A percentile compares a stretch with the other conserved stretches of the same genome.
Conservation (phyloP, 345 rosid genomes). For the Acer campestre region DNA sequence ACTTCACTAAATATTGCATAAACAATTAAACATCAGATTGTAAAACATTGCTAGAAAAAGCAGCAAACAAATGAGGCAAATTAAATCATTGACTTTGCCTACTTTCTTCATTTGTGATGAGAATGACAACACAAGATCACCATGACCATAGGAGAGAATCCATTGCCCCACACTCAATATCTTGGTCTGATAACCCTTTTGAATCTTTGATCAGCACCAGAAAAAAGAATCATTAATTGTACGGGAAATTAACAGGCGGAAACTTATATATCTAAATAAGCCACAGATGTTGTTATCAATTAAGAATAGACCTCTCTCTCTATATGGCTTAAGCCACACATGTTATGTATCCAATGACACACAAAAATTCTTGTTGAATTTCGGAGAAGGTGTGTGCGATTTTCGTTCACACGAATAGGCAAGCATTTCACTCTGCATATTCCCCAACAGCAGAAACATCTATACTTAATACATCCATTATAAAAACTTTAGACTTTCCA, state of each 20-base stretch:
- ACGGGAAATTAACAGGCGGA: background rate
- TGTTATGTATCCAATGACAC: conserved; percentile 7
- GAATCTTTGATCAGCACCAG: conserved; percentile 15
- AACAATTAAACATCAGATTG: too few relatives aligned
- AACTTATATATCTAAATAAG: background rate
- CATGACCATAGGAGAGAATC: conserved; percentile 24
- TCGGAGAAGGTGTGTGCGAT: background rate
- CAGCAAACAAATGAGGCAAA: background rate
- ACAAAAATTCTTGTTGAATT: conserved; percentile 1
- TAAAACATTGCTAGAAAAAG: too few relatives aligned
- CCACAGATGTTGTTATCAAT: conserved; percentile 41
- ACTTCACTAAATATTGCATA: too few relatives aligned
- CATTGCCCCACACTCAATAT: conserved; percentile 26
- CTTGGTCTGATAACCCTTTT: conserved; percentile 22
- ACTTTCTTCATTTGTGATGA: conserved; percentile 19
- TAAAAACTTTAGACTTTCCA: background rate
- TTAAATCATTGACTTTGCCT: conserved; percentile 11
- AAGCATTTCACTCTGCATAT: conserved; percentile 24
- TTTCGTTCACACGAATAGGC: conserved; percentile 27
- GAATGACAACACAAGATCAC: conserved; percentile 22
- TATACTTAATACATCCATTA: background rate
- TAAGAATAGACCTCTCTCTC: background rate
- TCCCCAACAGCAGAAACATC: background rate
- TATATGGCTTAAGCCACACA: conserved; percentile 5
- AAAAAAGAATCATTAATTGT: conserved; percentile 8